These are phyloP conservation scores for Cenchrus fungigraminus DNA, from an alignment of 176 grass and related monocot genomes.

Conservation along the genomic window DNA sequence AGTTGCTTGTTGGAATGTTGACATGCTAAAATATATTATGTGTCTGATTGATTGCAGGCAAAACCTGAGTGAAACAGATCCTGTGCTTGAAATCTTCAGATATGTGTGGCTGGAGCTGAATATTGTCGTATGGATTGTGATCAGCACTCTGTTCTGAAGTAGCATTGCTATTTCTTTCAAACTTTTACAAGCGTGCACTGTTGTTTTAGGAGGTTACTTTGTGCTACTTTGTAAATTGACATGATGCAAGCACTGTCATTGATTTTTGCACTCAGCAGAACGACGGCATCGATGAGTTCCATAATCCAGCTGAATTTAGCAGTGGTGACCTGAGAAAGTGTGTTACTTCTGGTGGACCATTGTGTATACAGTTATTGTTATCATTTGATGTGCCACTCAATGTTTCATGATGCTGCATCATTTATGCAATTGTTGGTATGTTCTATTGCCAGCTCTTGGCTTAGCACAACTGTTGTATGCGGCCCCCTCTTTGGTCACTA, in stretches of 20 bases:
- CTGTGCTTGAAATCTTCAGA: not conserved
- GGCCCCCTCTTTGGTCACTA: not conserved
- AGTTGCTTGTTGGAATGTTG: not conserved
- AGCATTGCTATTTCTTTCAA: not conserved
- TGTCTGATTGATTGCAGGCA: constrained; percentile 33
- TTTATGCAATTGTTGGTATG: not conserved
- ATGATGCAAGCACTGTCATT: constrained; percentile 16
- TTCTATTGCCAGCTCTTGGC: not conserved
- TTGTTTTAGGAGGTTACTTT: not conserved
- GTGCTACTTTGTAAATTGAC: not conserved
- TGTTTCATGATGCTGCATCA: not conserved
- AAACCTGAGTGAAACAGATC: constrained; percentile 39
- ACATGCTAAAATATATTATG: constrained; percentile 1
- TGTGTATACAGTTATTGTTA: not conserved
- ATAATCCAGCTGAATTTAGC: not conserved
- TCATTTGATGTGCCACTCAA: not conserved
- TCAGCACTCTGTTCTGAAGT: constrained; percentile 12
- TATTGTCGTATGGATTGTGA: not conserved
- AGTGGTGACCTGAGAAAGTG: not conserved
- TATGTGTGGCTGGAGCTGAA: not conserved
- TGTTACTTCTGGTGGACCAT: not conserved
- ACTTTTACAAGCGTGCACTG: not conserved
- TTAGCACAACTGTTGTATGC: not conserved
- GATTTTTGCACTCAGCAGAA: not conserved
- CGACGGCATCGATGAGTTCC: not conserved